phyloP scores from a whole-genome alignment of 805 yeast species.

The Spathaspora girioi region DNA sequence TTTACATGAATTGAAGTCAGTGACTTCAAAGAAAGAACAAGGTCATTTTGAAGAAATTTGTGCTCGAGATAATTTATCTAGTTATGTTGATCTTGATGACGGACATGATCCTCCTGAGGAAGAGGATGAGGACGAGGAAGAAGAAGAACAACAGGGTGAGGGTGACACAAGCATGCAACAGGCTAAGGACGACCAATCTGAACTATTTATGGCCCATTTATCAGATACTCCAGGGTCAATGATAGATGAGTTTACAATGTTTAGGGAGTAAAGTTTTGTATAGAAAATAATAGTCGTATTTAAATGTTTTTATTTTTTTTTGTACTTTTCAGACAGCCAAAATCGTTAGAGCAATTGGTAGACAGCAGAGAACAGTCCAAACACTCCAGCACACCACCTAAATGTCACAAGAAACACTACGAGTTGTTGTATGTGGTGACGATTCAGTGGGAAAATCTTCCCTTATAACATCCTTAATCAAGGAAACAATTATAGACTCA shows the following conservation, averaged over 20 bases:
- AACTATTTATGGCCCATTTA: not conserved
- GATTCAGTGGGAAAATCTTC: conserved; percentile 86
- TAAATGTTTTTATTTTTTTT: conserved; percentile 1
- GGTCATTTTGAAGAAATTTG: conserved; percentile 11
- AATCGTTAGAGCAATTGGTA: not conserved
- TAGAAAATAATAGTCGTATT: not conserved
- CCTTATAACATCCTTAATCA: conserved; percentile 73
- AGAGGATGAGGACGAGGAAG: conserved; percentile 3
- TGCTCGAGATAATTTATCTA: conserved; percentile 9
- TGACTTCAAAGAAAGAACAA: conserved; percentile 7
- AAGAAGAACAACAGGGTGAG: conserved; percentile 1
- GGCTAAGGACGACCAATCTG: conserved; percentile 1
- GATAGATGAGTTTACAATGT: not conserved
- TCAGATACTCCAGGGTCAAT: not conserved
- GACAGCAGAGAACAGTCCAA: not conserved
- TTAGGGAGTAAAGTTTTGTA: conserved; percentile 1
- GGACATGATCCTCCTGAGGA: conserved; percentile 1
- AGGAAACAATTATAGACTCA: conserved; percentile 69
- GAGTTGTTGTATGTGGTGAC: conserved; percentile 93
- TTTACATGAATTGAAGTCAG: conserved; percentile 7
- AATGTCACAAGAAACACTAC: conserved; percentile 47
- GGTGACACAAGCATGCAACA: not conserved
- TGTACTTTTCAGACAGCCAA: not conserved
- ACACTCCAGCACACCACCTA: not conserved
- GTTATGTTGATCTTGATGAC: conserved; percentile 7